Evolutionary conservation across 306 rosid genomes (phyloP), one percentile per base, ranked within the genome.

Genomic region (Lagenaria siceraria): DNA sequence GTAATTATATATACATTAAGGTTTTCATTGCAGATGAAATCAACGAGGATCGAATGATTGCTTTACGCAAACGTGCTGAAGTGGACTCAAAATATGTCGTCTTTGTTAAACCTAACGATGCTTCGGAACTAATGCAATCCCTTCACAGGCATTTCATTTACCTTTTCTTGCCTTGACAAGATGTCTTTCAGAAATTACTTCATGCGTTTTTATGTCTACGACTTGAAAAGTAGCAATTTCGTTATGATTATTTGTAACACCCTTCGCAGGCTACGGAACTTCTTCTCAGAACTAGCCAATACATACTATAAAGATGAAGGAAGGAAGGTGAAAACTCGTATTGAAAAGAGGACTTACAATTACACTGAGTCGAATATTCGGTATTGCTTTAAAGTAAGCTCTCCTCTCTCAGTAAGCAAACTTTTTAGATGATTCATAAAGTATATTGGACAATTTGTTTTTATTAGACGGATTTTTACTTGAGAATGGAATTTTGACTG

Each of bases 61-160:
- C 99, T 27, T 81, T 95, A 21, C 81, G 98, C 68, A 95, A 95
- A 88, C 90, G 97, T 49, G 96, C 97, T 6, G 99, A 95, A 75
- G 83, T 95, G 29, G 99, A 95, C 79, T 80, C 96, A 15, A 95
- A 92, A 77, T 84, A 85, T 69, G 79, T 89, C 33, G 58, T 92
- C 73, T 78, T 82, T 15, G 86, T 95, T 74, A 82, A 86, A 33
- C 94, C 88, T 13, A 86, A 84, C 66, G 89, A 95, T 73, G 81
- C 83, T 35, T 79, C 87, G 12, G 92, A 87, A 56, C 78, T 90
- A 27, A 84, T 84, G 60, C 89, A 71, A 40, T 87, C 97, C 40
- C 87, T 92, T 9, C 78, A 77, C 77, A 92, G 93, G 97, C 78
- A 84, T 64, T 89, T 36, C 2, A 46, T 46, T 46, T 46, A 46